Percentiles rank a stretch among this genome's conserved stretches.
Conservation (phyloP, 2,329 filamentous ascomycete genomes). For the Hymenoscyphus infarciens region DNA sequence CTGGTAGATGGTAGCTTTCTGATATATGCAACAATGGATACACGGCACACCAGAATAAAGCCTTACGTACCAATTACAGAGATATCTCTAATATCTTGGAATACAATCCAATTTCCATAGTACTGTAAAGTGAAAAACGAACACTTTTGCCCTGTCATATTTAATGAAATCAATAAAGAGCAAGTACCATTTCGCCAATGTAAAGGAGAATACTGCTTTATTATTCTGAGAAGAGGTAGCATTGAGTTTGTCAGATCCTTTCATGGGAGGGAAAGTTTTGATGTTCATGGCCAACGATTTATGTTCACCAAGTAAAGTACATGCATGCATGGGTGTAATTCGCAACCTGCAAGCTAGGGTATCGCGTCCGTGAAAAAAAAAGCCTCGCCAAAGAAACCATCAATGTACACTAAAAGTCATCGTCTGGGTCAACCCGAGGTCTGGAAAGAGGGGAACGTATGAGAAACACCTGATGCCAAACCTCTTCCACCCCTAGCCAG, state of each 20-base stretch:
- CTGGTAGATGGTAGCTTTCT: neutral
- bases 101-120: too few relatives aligned
- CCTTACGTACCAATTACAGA: too few relatives aligned
- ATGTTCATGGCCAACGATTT: neutral
- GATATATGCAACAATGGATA: neutral
- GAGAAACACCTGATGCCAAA: neutral
- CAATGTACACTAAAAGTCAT: neutral
- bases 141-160: too few relatives aligned
- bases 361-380: neutral
- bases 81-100: too few relatives aligned
- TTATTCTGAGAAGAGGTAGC: neutral
- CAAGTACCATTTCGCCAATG: too few relatives aligned
- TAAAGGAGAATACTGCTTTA: neutral
- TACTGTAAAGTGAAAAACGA: too few relatives aligned
- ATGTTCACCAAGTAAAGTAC: neutral
- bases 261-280: neutral
- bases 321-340: neutral
- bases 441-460: neutral
- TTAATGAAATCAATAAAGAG: too few relatives aligned
- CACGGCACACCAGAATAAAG: too few relatives aligned
- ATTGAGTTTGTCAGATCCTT: neutral
- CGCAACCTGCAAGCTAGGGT: neutral
- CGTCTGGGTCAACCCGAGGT: neutral
- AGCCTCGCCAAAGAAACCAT: neutral
- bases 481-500: neutral